Evolutionary conservation across 2,329 filamentous ascomycete genomes (phyloP), one percentile per base, ranked within the genome.

Genomic region (Talaromyces sp.): DNA sequence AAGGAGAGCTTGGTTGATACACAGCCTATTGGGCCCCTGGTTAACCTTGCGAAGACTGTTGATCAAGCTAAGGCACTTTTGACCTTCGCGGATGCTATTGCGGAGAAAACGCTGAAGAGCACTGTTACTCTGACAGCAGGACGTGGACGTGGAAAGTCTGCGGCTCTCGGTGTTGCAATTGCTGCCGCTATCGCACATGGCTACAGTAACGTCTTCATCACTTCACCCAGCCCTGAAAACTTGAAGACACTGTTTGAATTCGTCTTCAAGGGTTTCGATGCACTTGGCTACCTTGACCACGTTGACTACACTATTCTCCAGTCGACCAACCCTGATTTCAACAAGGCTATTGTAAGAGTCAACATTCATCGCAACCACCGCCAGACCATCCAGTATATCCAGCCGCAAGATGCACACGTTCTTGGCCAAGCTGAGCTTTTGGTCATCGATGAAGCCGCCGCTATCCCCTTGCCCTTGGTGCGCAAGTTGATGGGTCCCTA

Each of bases 141-240:
- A 33, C 86, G 94, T 85, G 94, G 94, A 73, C 87, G 94, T 66
- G 94, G 94, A 75, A 99, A 99, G 76, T 99, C 94, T 17, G 95
- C 94, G 16, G 94, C 94, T 22, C 83, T 99, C 66, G 94, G 94
- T 75, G 87, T 99, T 47, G 91, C 94, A 3, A 89, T 99, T 39
- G 94, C 94, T 3, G 91, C 94, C 2, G 95, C 95, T 1, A 84
- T 99, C 40, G 93, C 94, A 1, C 90, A 97, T 69, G 94, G 94
- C 22, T 99, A 99, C 75, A 96, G 91, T 79, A 99, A 99, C 73
- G 96, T 99, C 66, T 99, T 99, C 76, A 96, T 99, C 70, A 99
- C 94, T 1, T 97, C 93, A 1, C 93, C 93, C 0, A 97, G 91
- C 56, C 94, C 94, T 0, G 95, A 99, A 76, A 99, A 99, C 75